Evolutionary conservation across 164 flowering plant species (phyloP).

Genomic region (Macadamia tetraphylla): DNA sequence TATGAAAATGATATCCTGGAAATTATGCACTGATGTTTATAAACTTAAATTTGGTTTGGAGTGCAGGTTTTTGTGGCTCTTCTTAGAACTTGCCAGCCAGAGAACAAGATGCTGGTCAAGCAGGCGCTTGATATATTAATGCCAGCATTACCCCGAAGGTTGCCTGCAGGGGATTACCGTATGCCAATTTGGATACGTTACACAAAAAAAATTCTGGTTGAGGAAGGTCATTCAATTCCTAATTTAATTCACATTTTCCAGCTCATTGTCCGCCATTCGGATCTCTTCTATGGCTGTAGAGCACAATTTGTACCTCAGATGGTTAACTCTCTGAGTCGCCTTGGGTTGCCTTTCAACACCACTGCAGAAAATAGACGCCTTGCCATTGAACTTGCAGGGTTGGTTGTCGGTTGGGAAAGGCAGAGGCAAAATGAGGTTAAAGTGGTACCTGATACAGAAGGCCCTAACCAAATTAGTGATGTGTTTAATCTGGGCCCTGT

Average conservation of each 20-base stretch:
- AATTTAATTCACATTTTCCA: constrained; percentile 96
- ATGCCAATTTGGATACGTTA: constrained; percentile 89
- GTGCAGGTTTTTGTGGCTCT: constrained; percentile 98
- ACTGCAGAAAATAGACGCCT: constrained; percentile 94
- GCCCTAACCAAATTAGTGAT: constrained; percentile 47
- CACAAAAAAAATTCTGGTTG: constrained; percentile 92
- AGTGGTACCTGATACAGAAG: constrained; percentile 46
- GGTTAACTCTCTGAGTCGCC: constrained; percentile 97
- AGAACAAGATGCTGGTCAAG: constrained; percentile 76
- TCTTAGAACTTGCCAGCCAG: constrained; percentile 92
- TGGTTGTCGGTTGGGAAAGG: constrained; percentile 97
- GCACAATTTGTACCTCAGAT: constrained; percentile 99
- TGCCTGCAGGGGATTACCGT: constrained; percentile 74
- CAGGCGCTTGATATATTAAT: constrained; percentile 82
- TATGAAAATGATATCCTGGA: too few species aligned
- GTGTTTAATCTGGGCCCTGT: constrained; percentile 37
- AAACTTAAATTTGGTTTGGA: background rate
- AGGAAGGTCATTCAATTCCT: constrained; percentile 98
- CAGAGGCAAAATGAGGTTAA: constrained; percentile 93
- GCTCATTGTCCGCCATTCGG: constrained; percentile 98
- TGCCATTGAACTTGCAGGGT: constrained; percentile 98
- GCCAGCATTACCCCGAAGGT: constrained; percentile 82
- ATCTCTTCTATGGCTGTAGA: constrained; percentile 91
- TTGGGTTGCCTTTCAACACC: constrained; percentile 92
- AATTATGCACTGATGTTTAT: too few species aligned